Conservation (phyloP, 176 grass and related monocot species). For the Bolboschoenus planiculmis region DNA sequence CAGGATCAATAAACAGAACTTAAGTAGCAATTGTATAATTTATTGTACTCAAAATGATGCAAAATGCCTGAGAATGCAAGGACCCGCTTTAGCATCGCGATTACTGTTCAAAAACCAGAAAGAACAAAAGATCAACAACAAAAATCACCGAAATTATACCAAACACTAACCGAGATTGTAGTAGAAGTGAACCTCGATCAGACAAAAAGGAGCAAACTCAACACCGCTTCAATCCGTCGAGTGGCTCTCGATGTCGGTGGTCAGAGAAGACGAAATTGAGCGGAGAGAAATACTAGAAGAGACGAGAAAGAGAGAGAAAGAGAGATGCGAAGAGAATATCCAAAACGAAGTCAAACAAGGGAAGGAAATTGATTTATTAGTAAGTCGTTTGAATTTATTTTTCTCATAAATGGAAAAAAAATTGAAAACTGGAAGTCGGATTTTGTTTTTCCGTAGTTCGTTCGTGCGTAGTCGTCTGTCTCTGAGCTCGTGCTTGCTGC, state of each 20-base stretch:
- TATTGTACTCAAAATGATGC: background rate
- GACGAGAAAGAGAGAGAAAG: conserved; percentile 22
- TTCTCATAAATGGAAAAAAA: background rate
- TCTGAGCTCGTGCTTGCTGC: background rate
- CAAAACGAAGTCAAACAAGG: background rate
- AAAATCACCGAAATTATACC: conserved; percentile 11
- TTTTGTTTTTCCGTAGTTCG: background rate
- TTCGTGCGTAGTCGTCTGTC: background rate
- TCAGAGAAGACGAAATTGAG: conserved; percentile 15
- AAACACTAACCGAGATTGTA: conserved; percentile 24
- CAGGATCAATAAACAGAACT: background rate
- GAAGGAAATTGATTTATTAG: background rate
- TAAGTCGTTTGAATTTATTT: background rate
- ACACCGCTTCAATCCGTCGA: conserved; percentile 39
- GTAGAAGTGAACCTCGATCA: conserved; percentile 25
- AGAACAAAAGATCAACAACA: conserved; percentile 6
- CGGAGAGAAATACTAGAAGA: conserved; percentile 14
- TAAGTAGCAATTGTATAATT: background rate
- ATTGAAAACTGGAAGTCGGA: background rate
- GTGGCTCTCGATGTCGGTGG: conserved; percentile 18
- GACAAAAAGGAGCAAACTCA: conserved; percentile 24
- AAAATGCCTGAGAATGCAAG: background rate
- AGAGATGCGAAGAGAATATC: conserved; percentile 51
- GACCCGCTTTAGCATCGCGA: background rate
- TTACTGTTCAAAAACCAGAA: background rate